Conservation (phyloP, 2,329 filamentous ascomycete genomes). For the Trichoderma semiorbis region DNA sequence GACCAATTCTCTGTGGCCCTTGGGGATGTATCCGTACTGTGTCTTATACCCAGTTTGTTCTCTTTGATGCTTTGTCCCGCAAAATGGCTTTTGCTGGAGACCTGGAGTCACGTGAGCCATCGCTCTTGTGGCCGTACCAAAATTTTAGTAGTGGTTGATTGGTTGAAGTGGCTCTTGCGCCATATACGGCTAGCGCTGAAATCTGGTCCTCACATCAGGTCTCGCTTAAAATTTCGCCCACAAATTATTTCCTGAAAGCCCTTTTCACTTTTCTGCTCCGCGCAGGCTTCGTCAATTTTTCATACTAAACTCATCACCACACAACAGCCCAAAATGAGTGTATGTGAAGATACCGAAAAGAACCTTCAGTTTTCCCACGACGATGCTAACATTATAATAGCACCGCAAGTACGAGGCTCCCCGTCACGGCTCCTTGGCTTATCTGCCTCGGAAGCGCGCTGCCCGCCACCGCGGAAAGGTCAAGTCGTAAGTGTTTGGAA, state of each 20-base stretch:
- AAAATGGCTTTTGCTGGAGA: not conserved
- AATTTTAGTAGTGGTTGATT: not conserved
- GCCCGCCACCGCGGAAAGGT: conserved; percentile 95
- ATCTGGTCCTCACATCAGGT: conserved; percentile 24
- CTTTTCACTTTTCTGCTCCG: conserved; percentile 29
- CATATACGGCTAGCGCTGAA: conserved; percentile 21
- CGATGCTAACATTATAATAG: conserved; percentile 29
- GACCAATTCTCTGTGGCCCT: not conserved
- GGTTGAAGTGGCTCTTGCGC: not conserved
- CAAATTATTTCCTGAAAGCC: conserved; percentile 30
- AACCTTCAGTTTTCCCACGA: not conserved
- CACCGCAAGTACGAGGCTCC: conserved; percentile 73
- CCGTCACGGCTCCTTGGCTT: conserved; percentile 90
- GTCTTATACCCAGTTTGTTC: not conserved
- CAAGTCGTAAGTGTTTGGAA: conserved; percentile 71
- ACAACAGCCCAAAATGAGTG: conserved; percentile 42
- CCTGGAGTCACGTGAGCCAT: not conserved
- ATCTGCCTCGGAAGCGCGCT: conserved; percentile 86
- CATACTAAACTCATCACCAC: conserved; percentile 37
- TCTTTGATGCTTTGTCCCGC: not conserved
- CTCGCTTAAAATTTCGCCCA: conserved; percentile 41
- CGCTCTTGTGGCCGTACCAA: not conserved
- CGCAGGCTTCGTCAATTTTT: conserved; percentile 35
- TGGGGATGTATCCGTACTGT: not conserved
- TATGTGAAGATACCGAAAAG: conserved; percentile 27